A percentile compares a stretch with the other conserved stretches of the same genome.
phyloP scores from a whole-genome alignment of 495 filamentous ascomycete genomes.

The Extremus antarcticus region DNA sequence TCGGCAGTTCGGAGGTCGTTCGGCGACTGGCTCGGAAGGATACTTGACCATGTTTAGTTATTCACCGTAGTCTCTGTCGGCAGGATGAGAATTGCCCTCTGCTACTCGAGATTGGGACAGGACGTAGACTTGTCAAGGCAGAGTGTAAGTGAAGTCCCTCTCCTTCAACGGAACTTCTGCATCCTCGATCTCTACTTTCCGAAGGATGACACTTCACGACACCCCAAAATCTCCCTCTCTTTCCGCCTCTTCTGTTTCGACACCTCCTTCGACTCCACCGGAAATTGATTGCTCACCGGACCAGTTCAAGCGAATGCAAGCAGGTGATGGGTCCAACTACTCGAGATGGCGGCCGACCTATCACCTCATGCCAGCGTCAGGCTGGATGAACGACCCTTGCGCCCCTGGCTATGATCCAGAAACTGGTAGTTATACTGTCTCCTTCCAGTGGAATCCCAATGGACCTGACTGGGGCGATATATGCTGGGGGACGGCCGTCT shows the following conservation, averaged over 20 bases:
- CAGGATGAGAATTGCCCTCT: too few species aligned
- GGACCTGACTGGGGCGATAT: not conserved
- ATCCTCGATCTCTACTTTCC: not conserved
- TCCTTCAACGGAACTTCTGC: too few species aligned
- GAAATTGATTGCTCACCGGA: not conserved
- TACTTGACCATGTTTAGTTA: too few species aligned
- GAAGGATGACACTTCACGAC: not conserved
- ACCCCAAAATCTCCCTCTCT: not conserved
- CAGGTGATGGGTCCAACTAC: not conserved
- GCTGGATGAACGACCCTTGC: conserved; percentile 5
- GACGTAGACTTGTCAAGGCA: too few species aligned
- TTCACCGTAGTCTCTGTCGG: too few species aligned
- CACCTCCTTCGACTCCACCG: not conserved
- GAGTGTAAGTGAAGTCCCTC: too few species aligned
- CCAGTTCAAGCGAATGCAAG: too few species aligned
- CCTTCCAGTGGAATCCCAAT: conserved; percentile 1
- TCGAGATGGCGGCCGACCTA: not conserved
- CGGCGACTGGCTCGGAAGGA: too few species aligned
- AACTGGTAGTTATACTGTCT: not conserved
- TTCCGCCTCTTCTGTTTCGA: not conserved
- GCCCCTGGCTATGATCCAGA: conserved; percentile 1
- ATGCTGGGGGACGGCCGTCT: not conserved
- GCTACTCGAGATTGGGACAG: too few species aligned
- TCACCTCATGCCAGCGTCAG: not conserved
- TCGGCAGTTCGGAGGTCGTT: too few species aligned